Evolutionary conservation across 2,329 filamentous ascomycete species (phyloP), one percentile per base, ranked within the genome.

Genomic region (Ampelomyces quisqualis): DNA sequence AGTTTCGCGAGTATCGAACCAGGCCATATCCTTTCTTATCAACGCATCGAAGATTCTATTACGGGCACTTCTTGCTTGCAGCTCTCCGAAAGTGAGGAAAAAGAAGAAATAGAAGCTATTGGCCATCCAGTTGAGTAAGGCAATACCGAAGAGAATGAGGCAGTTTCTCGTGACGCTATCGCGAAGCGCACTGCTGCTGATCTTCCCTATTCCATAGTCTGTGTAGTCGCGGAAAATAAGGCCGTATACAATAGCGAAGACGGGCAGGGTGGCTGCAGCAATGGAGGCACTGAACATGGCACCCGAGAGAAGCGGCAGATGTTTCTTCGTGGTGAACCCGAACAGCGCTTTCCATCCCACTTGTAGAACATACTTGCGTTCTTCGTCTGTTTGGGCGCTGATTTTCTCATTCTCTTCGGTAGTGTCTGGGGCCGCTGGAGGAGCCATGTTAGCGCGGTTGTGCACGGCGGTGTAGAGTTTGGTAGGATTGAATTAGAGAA

Each of bases 51-150:
- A 95, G 2, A 93, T 68, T 4, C 70, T 72, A 11, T 76, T 72
- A 4, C 89, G 79, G 5, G 82, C 82, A 32, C 70, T 79, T 21
- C 77, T 79, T 0, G 86, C 88, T 52, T 95, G 88, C 2, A 88
- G 57, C 65, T 96, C 90, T 10, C 90, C 88, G 64, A 93, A 93
- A 0, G 78, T 63, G 20, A 91, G 73, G 82, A 90, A 96, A 0
- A 80, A 65, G 1, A 77, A 75, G 55, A 89, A 84, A 53, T 88
- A 86, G 2, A 77, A 61, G 3, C 79, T 78, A 52, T 86, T 84
- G 11, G 84, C 68, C 0, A 89, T 31, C 81, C 87, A 91, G 32
- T 80, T 82, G 0, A 71, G 77, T 0, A 73, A 64, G 0, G 85
- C 88, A 0, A 95, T 65, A 0, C 73, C 76, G 0, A 81, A 67